A percentile compares a stretch with the other conserved stretches of the same genome.
phyloP scores from a whole-genome alignment of 2,329 filamentous ascomycete genomes.

The Venturiaceae sp. region DNA sequence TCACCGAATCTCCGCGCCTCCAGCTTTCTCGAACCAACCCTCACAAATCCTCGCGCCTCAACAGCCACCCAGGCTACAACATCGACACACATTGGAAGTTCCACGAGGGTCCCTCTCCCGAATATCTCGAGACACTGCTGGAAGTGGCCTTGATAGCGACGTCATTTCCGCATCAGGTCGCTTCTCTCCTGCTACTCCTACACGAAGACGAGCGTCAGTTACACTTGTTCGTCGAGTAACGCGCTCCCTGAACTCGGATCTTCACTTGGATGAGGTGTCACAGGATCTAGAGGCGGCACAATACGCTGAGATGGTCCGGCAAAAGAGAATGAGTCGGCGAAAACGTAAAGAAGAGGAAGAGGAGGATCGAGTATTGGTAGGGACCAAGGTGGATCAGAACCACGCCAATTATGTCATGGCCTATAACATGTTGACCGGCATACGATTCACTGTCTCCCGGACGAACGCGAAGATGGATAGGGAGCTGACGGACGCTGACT shows the following conservation, averaged over 20 bases:
- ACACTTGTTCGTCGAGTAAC: slow-evolving; percentile 73
- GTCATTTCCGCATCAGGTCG: slow-evolving; percentile 63
- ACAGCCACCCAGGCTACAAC: slow-evolving; percentile 53
- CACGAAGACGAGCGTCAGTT: slow-evolving; percentile 65
- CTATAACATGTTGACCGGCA: slow-evolving; percentile 99
- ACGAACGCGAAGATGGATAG: slow-evolving; percentile 96
- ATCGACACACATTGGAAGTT: slow-evolving; percentile 83
- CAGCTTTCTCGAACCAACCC: slow-evolving; percentile 39
- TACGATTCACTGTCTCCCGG: slow-evolving; percentile 90
- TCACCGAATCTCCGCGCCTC: slow-evolving; percentile 53
- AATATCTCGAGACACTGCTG: slow-evolving; percentile 53
- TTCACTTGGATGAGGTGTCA: slow-evolving; percentile 70
- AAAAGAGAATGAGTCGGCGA: slow-evolving; percentile 82
- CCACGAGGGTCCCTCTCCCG: slow-evolving; percentile 56
- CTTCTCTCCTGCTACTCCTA: slow-evolving; percentile 62
- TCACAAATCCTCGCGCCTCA: slow-evolving; percentile 32
- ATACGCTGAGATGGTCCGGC: slow-evolving; percentile 87
- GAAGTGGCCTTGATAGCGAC: slow-evolving; percentile 28
- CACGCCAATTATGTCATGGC: slow-evolving; percentile 97
- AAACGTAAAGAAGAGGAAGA: slow-evolving; percentile 83
- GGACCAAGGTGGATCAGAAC: slow-evolving; percentile 94
- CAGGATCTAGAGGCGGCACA: slow-evolving; percentile 84
- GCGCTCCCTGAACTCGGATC: slow-evolving; percentile 75
- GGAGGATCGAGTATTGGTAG: slow-evolving; percentile 79
- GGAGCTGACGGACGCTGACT: slow-evolving; percentile 81